These are phyloP conservation scores for Rhodotorula babjevae DNA, from an alignment of 768 basidiomycete species.

Conservation along the genomic window DNA sequence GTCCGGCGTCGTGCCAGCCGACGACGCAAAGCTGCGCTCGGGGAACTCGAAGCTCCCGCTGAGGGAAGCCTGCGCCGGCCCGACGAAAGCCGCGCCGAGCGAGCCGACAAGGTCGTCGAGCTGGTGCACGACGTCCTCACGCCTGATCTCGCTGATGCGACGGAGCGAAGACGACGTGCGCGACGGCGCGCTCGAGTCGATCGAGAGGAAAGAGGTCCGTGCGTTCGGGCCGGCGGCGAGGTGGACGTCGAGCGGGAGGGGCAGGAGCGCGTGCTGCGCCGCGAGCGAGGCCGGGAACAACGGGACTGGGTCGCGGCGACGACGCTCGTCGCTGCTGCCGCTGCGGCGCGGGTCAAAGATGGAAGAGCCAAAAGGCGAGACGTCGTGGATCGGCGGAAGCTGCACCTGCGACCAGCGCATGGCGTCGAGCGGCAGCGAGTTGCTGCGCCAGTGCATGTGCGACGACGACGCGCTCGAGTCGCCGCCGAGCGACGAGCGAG, in stretches of 20 bases:
- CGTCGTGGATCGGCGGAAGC: background rate
- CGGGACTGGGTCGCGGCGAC: background rate
- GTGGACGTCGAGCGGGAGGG: too few relatives aligned
- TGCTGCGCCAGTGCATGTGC: background rate
- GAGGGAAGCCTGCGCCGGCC: background rate
- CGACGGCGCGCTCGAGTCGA: background rate
- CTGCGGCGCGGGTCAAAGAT: background rate
- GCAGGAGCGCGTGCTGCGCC: background rate
- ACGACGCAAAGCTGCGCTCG: background rate
- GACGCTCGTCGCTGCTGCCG: background rate
- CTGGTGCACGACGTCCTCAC: background rate
- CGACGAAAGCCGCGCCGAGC: background rate
- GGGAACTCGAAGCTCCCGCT: slow-evolving; percentile 10
- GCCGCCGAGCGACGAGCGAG: background rate
- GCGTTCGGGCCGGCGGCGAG: background rate
- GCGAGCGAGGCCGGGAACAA: background rate
- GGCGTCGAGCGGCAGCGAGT: background rate
- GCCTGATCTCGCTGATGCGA: background rate
- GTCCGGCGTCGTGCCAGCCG: background rate
- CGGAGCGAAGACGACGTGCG: background rate
- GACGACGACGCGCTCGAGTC: background rate
- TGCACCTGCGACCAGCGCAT: background rate
- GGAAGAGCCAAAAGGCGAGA: slow-evolving; percentile 21
- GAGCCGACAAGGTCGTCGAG: slow-evolving; percentile 1
- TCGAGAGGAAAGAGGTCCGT: background rate